Percentiles rank a stretch among this genome's conserved stretches.
Conservation (phyloP, 1,284 basidiomycete genomes). For the Ganoderma multipileum region DNA sequence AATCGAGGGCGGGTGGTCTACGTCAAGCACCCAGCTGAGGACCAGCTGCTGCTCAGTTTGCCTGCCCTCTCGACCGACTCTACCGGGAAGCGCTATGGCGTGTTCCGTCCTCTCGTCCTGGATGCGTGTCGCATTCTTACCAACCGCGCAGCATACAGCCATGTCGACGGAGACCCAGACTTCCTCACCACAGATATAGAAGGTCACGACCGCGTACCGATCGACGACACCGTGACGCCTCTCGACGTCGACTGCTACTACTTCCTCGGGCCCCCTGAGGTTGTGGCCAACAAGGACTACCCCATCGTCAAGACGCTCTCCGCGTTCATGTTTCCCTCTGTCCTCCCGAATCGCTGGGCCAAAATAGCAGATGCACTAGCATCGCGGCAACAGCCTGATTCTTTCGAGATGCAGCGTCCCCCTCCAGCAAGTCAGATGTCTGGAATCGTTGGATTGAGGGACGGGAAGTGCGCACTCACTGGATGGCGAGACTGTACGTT, state of each 20-base stretch:
- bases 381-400: not conserved
- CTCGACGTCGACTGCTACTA: not conserved
- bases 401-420: too few relatives aligned
- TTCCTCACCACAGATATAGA: not conserved
- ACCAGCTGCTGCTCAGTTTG: not conserved
- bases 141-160: not conserved
- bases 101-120: not conserved
- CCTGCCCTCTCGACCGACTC: not conserved
- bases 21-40: not conserved
- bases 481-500: not conserved
- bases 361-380: too few relatives aligned
- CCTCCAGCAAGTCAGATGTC: not conserved
- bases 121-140: not conserved
- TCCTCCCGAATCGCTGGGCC: not conserved
- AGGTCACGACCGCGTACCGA: not conserved
- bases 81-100: not conserved
- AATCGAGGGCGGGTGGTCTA: too few relatives aligned
- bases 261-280: not conserved
- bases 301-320: not conserved
- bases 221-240: not conserved
- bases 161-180: not conserved
- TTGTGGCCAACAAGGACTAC: not conserved
- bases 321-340: not conserved
- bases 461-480: not conserved
- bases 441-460: not conserved